Conservation (phyloP, 768 basidiomycete genomes). For the Asterophora lycoperdoides region DNA sequence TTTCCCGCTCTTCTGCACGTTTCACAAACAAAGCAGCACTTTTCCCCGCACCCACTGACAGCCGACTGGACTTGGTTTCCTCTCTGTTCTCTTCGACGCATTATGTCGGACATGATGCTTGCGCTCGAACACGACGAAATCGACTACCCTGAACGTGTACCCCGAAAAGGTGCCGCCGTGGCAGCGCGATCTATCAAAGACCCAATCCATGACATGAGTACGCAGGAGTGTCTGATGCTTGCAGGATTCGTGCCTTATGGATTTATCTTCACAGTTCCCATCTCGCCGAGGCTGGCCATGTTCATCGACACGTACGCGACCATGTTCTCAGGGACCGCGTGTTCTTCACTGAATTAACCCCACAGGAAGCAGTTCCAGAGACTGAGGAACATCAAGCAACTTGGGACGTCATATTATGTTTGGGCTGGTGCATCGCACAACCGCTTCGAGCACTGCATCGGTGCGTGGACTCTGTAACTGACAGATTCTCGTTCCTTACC, state of each 20-base stretch:
- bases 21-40: too few relatives aligned
- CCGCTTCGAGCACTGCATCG: constrained; percentile 82
- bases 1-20: too few relatives aligned
- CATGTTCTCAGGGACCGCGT: constrained; percentile 3
- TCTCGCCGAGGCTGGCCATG: constrained; percentile 29
- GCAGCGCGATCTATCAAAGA: constrained; percentile 5
- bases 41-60: too few relatives aligned
- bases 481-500: constrained; percentile 2
- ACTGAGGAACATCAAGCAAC: constrained; percentile 72
- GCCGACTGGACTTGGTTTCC: too few relatives aligned
- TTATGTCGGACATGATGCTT: too few relatives aligned
- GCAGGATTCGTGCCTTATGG: background rate
- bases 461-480: constrained; percentile 32
- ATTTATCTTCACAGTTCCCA: constrained; percentile 27
- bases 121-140: background rate
- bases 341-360: constrained; percentile 2
- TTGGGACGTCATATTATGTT: constrained; percentile 71
- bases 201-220: constrained; percentile 10
- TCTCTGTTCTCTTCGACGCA: too few relatives aligned
- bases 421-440: constrained; percentile 79
- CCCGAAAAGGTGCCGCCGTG: background rate
- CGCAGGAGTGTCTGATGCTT: too few relatives aligned
- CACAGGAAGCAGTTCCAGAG: constrained; percentile 72
- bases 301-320: constrained; percentile 68
- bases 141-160: background rate